Evolutionary conservation across 2,329 filamentous ascomycete genomes (phyloP).

Genomic region (Aaosphaeria pasadenensis): DNA sequence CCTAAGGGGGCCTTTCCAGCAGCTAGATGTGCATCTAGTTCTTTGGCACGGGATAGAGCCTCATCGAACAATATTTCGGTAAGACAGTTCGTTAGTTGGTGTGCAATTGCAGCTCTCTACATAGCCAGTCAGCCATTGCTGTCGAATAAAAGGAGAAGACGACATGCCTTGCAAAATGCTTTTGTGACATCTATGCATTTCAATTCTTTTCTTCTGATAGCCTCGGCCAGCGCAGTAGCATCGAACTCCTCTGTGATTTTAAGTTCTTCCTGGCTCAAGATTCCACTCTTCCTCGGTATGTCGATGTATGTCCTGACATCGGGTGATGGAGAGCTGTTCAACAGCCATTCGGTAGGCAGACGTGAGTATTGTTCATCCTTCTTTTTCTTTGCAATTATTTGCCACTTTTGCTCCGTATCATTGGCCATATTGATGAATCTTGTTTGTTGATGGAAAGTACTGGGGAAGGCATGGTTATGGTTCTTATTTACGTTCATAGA

Average conservation of each 20-base stretch:
- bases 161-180: slow-evolving; percentile 44
- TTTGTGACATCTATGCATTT: slow-evolving; percentile 37
- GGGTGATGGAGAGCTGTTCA: slow-evolving; percentile 22
- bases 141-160: not conserved
- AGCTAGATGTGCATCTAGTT: slow-evolving; percentile 41
- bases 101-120: slow-evolving; percentile 45
- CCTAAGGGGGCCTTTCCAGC: slow-evolving; percentile 40
- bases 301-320: slow-evolving; percentile 36
- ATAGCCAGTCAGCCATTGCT: not conserved
- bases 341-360: slow-evolving; percentile 46
- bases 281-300: slow-evolving; percentile 51
- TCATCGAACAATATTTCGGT: slow-evolving; percentile 39
- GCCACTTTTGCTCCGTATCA: not conserved
- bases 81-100: slow-evolving; percentile 44
- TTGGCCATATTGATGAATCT: no score
- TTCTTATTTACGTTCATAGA: no score
- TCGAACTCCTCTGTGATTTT: slow-evolving; percentile 56
- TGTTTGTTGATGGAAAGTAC: no score
- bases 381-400: slow-evolving; percentile 23
- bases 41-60: slow-evolving; percentile 31
- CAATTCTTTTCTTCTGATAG: slow-evolving; percentile 32
- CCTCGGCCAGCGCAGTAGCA: slow-evolving; percentile 38
- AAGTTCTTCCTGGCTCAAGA: slow-evolving; percentile 52
- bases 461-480: no score
- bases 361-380: slow-evolving; percentile 39